A percentile compares a stretch with the other conserved stretches of the same genome.
phyloP scores from a whole-genome alignment of 495 filamentous ascomycete species.

The Jackrogersella minutella region DNA sequence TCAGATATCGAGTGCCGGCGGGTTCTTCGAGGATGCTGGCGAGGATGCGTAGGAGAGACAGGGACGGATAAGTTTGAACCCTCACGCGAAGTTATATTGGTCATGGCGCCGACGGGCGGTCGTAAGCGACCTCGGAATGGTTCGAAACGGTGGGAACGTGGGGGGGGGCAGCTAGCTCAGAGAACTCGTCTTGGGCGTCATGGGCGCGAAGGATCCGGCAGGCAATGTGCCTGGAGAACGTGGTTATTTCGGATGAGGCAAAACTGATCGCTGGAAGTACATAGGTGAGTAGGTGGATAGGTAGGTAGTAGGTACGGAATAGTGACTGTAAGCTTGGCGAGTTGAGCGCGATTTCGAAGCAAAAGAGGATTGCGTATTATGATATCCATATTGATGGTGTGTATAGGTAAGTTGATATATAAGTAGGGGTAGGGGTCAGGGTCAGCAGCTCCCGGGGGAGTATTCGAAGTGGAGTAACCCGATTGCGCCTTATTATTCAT shows the following conservation, averaged over 20 bases:
- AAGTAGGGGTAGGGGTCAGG: not conserved
- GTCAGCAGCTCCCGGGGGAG: conserved; percentile 9
- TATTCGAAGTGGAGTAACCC: not conserved
- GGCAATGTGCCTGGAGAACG: not conserved
- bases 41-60: conserved; percentile 23
- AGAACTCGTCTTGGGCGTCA: conserved; percentile 9
- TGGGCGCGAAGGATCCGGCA: conserved; percentile 18
- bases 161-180: conserved; percentile 3
- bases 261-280: conserved; percentile 1
- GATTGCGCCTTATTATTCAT: conserved; percentile 4
- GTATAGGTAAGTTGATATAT: not conserved
- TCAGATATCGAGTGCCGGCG: conserved; percentile 47
- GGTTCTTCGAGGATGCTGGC: conserved; percentile 28
- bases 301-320: not conserved
- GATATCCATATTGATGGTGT: not conserved
- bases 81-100: conserved; percentile 11
- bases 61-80: conserved; percentile 28
- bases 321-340: too few species aligned
- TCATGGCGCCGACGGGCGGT: conserved; percentile 31
- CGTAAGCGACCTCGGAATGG: not conserved
- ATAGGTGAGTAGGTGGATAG: not conserved
- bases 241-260: conserved; percentile 6
- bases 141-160: not conserved
- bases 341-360: conserved; percentile 2
- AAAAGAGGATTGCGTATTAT: too few species aligned